Evolutionary conservation across 2,329 filamentous ascomycete species (phyloP).

Genomic region (Alternaria hordeiaustralica): DNA sequence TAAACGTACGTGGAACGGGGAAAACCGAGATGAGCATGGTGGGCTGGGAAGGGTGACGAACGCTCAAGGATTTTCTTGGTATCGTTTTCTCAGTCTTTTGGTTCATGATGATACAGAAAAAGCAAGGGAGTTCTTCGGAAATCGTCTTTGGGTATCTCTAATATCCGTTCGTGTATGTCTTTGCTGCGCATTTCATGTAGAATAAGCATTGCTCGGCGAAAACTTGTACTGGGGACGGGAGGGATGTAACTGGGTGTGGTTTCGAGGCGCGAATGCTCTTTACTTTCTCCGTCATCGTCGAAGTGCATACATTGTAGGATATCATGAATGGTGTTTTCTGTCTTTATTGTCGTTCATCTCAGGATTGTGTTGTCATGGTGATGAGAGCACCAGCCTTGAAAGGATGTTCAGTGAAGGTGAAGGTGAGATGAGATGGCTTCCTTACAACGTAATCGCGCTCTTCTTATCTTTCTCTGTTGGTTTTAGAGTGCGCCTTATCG

Average conservation of each 20-base stretch:
- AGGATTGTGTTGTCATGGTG: neutral
- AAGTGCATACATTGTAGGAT: slow-evolving; percentile 29
- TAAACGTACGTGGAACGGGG: slow-evolving; percentile 17
- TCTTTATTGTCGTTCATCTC: neutral
- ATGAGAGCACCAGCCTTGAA: neutral
- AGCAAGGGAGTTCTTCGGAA: slow-evolving; percentile 22
- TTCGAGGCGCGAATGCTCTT: slow-evolving; percentile 7
- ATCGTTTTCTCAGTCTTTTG: slow-evolving; percentile 15
- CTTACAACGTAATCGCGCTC: neutral
- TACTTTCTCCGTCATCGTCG: neutral
- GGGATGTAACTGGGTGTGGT: slow-evolving; percentile 7
- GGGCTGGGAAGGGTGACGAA: neutral
- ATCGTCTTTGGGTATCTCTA: slow-evolving; percentile 18
- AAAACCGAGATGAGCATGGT: neutral
- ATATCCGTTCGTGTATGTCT: slow-evolving; percentile 6
- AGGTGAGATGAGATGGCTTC: neutral
- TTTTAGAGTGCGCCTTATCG: neutral
- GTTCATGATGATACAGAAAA: slow-evolving; percentile 18
- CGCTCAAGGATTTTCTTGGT: slow-evolving; percentile 6
- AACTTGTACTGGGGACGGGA: slow-evolving; percentile 8
- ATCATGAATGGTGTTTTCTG: slow-evolving; percentile 23
- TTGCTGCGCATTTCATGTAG: slow-evolving; percentile 28
- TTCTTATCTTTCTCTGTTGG: neutral
- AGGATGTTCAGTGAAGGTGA: neutral
- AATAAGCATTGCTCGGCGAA: slow-evolving; percentile 33